Conservation (phyloP, 2,329 filamentous ascomycete species). For the Westerdykella sp. region DNA sequence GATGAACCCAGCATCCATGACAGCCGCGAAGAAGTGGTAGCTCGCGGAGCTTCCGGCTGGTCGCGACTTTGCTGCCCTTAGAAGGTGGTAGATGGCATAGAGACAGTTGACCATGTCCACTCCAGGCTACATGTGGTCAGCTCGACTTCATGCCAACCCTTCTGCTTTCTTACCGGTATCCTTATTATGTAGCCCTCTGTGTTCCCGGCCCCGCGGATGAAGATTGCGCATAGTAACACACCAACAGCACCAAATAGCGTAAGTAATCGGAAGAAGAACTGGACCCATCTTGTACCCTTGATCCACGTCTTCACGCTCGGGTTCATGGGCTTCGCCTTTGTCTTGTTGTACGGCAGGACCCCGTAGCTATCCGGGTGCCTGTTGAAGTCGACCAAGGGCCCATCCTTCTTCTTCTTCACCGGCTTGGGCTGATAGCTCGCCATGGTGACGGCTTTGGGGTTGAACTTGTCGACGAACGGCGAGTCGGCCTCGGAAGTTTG, state of each 20-base stretch:
- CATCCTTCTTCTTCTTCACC: slow-evolving; percentile 57
- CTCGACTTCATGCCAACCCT: background rate
- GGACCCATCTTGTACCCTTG: slow-evolving; percentile 60
- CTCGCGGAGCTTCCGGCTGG: slow-evolving; percentile 76
- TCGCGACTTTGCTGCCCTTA: slow-evolving; percentile 61
- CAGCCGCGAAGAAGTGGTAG: slow-evolving; percentile 77
- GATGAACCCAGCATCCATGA: slow-evolving; percentile 63
- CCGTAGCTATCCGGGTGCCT: slow-evolving; percentile 73
- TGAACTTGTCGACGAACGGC: slow-evolving; percentile 55
- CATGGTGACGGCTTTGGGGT: slow-evolving; percentile 79
- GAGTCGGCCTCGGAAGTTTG: slow-evolving; percentile 48
- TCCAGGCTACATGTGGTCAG: slow-evolving; percentile 54
- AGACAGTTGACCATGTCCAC: slow-evolving; percentile 63
- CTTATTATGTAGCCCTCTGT: slow-evolving; percentile 69
- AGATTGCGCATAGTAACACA: slow-evolving; percentile 67
- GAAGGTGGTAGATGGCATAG: slow-evolving; percentile 78
- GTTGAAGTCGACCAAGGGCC: slow-evolving; percentile 76
- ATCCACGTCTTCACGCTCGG: slow-evolving; percentile 64
- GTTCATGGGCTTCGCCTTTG: slow-evolving; percentile 60
- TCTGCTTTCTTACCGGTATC: slow-evolving; percentile 59
- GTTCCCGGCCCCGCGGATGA: slow-evolving; percentile 62
- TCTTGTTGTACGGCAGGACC: slow-evolving; percentile 57
- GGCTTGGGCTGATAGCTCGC: slow-evolving; percentile 65
- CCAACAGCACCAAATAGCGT: slow-evolving; percentile 65
- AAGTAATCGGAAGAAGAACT: slow-evolving; percentile 61